These are phyloP conservation scores for Coniochaeta prunicola DNA, from an alignment of 2,329 filamentous ascomycete genomes.

Conservation along the genomic window DNA sequence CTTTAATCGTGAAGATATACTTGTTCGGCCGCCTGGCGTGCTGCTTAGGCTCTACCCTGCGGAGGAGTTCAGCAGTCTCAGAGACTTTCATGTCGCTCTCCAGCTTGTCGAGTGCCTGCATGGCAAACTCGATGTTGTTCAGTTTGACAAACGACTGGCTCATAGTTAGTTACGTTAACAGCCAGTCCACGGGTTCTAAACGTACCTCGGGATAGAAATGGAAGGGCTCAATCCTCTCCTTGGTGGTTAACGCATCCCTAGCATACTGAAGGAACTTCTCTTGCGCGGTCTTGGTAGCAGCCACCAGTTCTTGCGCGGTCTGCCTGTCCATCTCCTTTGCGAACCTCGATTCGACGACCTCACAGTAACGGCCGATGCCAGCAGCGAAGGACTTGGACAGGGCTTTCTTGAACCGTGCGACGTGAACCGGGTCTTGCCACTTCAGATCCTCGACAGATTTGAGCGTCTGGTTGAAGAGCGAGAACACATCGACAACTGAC, in stretches of 20 bases:
- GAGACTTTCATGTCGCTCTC: conserved; percentile 90
- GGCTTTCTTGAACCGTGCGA: conserved; percentile 95
- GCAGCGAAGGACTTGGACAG: conserved; percentile 77
- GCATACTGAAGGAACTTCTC: conserved; percentile 91
- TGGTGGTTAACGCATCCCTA: conserved; percentile 85
- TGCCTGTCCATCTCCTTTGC: conserved; percentile 87
- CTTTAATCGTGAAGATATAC: conserved; percentile 98
- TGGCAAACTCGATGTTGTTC: conserved; percentile 95
- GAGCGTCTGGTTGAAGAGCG: conserved; percentile 85
- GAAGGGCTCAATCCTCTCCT: conserved; percentile 92
- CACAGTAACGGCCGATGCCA: conserved; percentile 84
- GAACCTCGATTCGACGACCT: conserved; percentile 80
- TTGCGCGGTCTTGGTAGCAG: conserved; percentile 71
- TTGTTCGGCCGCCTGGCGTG: conserved; percentile 64
- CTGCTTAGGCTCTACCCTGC: conserved; percentile 58
- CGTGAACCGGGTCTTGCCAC: conserved; percentile 90
- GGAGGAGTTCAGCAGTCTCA: conserved; percentile 75
- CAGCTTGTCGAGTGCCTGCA: conserved; percentile 83
- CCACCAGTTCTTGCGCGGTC: conserved; percentile 78
- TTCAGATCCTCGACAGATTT: conserved; percentile 80
- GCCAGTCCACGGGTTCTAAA: conserved; percentile 3
- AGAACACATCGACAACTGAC: conserved; percentile 88
- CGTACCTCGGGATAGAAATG: conserved; percentile 88
- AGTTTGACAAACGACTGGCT: conserved; percentile 87
- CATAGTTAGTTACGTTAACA: not conserved